Conservation (phyloP, 495 filamentous ascomycete genomes). For the Trichoderma parareesei region DNA sequence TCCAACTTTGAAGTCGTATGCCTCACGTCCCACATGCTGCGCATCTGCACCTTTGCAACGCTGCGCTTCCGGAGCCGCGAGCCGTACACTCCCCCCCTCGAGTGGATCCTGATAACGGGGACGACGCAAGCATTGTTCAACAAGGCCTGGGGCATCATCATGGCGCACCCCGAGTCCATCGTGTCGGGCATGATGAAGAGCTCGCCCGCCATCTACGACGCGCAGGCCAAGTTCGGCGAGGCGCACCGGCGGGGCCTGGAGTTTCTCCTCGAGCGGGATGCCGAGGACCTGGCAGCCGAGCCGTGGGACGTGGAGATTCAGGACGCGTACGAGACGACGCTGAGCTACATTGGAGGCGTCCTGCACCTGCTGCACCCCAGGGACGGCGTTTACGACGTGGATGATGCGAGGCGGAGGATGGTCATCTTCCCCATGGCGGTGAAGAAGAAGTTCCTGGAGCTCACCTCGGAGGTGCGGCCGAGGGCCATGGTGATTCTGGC, state of each 20-base stretch:
- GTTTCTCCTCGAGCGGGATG: background rate
- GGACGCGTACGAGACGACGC: constrained; percentile 4
- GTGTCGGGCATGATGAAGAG: background rate
- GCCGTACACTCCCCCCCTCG: background rate
- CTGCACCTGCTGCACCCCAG: background rate
- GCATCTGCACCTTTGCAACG: background rate
- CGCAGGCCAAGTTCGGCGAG: background rate
- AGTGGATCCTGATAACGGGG: background rate
- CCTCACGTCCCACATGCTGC: background rate
- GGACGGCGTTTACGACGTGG: background rate
- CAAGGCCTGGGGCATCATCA: background rate
- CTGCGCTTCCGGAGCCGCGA: background rate
- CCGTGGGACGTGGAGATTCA: background rate
- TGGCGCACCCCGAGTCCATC: background rate
- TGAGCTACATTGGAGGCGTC: background rate
- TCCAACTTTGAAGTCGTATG: background rate
- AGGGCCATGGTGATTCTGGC: background rate
- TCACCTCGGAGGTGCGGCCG: background rate
- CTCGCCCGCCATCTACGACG: background rate
- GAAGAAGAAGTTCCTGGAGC: constrained; percentile 5
- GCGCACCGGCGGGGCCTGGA: background rate
- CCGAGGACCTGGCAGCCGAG: background rate
- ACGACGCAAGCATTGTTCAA: constrained; percentile 1
- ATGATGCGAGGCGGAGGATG: background rate
- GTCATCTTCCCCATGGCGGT: background rate